phyloP scores from a whole-genome alignment of 2,329 filamentous ascomycete genomes.

The Fusarium oligoseptatum region DNA sequence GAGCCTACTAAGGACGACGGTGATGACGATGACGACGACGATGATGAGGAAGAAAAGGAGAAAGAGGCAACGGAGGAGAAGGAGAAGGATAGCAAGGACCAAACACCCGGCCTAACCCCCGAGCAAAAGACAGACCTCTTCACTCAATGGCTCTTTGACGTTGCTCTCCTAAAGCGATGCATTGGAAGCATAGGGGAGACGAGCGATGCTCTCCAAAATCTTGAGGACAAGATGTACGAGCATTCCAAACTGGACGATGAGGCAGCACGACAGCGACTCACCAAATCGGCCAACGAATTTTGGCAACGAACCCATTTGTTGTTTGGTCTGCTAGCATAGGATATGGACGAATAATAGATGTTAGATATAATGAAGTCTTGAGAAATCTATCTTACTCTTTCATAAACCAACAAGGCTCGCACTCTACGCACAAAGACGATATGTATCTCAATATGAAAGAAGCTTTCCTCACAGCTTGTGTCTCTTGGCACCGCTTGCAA shows the following conservation, averaged over 20 bases:
- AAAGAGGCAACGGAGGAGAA: slow-evolving; percentile 11
- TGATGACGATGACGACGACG: slow-evolving; percentile 22
- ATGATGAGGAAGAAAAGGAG: slow-evolving; percentile 27
- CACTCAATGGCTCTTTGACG: slow-evolving; percentile 73
- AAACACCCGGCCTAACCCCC: slow-evolving; percentile 6
- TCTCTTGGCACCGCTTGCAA: slow-evolving; percentile 90
- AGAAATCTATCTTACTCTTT: neutral
- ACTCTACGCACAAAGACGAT: neutral
- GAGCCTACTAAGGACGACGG: slow-evolving; percentile 5
- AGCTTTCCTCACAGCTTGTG: slow-evolving; percentile 82
- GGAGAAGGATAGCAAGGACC: slow-evolving; percentile 11
- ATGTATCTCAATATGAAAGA: neutral
- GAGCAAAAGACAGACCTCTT: slow-evolving; percentile 61
- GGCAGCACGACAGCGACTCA: slow-evolving; percentile 65
- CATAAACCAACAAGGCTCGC: neutral
- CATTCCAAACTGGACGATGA: slow-evolving; percentile 64
- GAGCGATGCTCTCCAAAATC: slow-evolving; percentile 53
- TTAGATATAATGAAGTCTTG: slow-evolving; percentile 8
- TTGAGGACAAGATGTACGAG: slow-evolving; percentile 62
- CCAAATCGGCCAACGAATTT: slow-evolving; percentile 78
- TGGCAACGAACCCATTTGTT: slow-evolving; percentile 86
- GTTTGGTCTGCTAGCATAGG: slow-evolving; percentile 78
- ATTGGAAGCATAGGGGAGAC: slow-evolving; percentile 52
- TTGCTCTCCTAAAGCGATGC: slow-evolving; percentile 63
- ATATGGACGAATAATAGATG: slow-evolving; percentile 16